Percentiles rank a stretch among this genome's conserved stretches.
Evolutionary conservation across 2,329 filamentous ascomycete genomes (phyloP).

Genomic region (Aspergillus caelatus): DNA sequence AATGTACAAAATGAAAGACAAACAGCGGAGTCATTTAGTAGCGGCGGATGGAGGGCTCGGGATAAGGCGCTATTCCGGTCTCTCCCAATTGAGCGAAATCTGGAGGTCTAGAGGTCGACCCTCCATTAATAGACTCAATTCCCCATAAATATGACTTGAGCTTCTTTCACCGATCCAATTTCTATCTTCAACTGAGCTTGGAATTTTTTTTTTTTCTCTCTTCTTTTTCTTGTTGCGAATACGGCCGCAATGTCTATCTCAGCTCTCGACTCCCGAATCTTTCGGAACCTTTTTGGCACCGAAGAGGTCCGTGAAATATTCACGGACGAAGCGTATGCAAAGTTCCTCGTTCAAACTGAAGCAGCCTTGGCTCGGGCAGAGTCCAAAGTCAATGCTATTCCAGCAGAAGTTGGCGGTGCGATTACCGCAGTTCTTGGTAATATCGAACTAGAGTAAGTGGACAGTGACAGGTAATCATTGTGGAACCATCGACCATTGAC

Average conservation of each 20-base stretch:
- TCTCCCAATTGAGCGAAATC: not conserved
- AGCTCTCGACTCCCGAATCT: slow-evolving; percentile 52
- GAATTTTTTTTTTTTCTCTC: not conserved
- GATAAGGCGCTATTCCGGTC: not conserved
- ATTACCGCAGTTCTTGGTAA: slow-evolving; percentile 41
- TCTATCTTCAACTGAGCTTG: not conserved
- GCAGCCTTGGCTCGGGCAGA: slow-evolving; percentile 56
- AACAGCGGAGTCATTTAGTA: too few relatives aligned
- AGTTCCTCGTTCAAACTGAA: slow-evolving; percentile 50
- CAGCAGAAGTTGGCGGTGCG: slow-evolving; percentile 36
- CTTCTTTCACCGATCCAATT: not conserved
- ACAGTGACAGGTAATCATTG: not conserved
- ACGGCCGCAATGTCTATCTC: slow-evolving; percentile 7
- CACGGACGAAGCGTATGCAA: slow-evolving; percentile 10
- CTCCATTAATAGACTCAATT: not conserved
- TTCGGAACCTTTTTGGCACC: slow-evolving; percentile 56
- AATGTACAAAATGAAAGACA: too few relatives aligned
- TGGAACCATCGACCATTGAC: not conserved
- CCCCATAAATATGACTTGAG: not conserved
- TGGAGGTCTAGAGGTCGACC: not conserved
- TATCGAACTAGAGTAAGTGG: slow-evolving; percentile 37
- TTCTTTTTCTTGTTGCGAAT: too few relatives aligned
- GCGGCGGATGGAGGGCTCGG: not conserved
- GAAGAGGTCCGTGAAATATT: slow-evolving; percentile 49
- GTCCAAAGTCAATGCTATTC: slow-evolving; percentile 52